Percentiles rank a stretch among this genome's conserved stretches.
Evolutionary conservation across 2,329 filamentous ascomycete genomes (phyloP).

Genomic region (Epichloe gansuensis): DNA sequence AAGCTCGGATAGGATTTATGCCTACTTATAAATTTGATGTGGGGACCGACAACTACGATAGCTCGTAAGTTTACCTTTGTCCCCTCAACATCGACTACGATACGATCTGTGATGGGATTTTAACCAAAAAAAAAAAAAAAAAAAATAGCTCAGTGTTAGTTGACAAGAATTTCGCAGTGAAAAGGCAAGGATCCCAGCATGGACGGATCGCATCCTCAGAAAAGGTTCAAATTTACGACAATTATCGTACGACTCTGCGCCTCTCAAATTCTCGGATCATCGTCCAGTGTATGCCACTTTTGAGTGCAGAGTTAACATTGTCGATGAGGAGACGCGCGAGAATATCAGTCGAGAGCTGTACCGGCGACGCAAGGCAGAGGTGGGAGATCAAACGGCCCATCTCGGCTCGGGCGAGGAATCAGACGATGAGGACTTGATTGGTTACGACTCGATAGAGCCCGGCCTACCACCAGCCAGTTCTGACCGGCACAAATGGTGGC

Average conservation of each 20-base stretch:
- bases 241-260: conserved; percentile 68
- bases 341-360: conserved; percentile 66
- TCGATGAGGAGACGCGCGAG: conserved; percentile 65
- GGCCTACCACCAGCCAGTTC: conserved; percentile 59
- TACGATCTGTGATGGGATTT: background rate
- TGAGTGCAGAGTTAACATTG: conserved; percentile 66
- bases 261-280: conserved; percentile 85
- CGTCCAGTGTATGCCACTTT: conserved; percentile 90
- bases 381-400: conserved; percentile 50
- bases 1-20: conserved; percentile 74
- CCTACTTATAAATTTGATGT: conserved; percentile 96
- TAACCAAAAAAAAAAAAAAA: background rate
- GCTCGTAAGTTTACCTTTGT: conserved; percentile 47
- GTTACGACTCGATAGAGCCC: conserved; percentile 72
- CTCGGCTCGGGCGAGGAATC: conserved; percentile 40
- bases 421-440: conserved; percentile 69
- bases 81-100: no score
- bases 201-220: conserved; percentile 87
- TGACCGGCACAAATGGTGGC: conserved; percentile 59
- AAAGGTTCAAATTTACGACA: conserved; percentile 78
- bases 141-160: background rate
- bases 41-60: conserved; percentile 80
- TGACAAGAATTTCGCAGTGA: conserved; percentile 42
- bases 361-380: conserved; percentile 50
- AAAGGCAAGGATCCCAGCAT: conserved; percentile 88